Evolutionary conservation across 225 moss, liverwort and hornwort genomes (phyloP).

Genomic region (Pseudisothecium myosuroides): DNA sequence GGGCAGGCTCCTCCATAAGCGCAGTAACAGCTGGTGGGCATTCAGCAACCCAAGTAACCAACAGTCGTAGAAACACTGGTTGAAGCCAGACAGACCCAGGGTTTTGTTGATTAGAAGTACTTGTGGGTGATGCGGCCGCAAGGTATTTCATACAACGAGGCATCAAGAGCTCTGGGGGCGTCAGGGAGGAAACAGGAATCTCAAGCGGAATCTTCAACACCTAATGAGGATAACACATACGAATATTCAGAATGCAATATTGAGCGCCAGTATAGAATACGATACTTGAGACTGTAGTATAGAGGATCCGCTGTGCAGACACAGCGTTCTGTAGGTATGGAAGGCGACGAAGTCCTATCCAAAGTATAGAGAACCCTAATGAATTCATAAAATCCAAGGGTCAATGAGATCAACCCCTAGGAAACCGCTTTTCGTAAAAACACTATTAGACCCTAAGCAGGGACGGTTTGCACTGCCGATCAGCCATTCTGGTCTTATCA

Average conservation of each 20-base stretch:
- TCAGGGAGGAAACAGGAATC: constrained; percentile 61
- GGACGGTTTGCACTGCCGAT: not conserved
- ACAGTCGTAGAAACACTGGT: constrained; percentile 77
- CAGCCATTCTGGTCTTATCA: not conserved
- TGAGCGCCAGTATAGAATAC: not conserved
- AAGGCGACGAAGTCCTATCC: not conserved
- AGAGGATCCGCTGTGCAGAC: not conserved
- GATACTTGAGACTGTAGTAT: not conserved
- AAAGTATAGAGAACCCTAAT: not conserved
- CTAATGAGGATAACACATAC: constrained; percentile 18
- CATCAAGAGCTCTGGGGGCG: constrained; percentile 81
- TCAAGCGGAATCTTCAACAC: constrained; percentile 88
- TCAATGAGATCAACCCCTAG: not conserved
- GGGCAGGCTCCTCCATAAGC: constrained; percentile 72
- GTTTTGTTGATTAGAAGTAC: constrained; percentile 31
- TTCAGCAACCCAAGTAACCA: constrained; percentile 96
- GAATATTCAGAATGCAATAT: not conserved
- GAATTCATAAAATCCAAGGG: not conserved
- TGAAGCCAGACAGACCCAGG: constrained; percentile 83
- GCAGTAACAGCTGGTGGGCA: constrained; percentile 81
- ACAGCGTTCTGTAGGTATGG: not conserved
- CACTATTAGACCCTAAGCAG: not conserved
- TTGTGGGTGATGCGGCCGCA: constrained; percentile 68
- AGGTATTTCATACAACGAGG: constrained; percentile 92
- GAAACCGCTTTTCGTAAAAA: not conserved